Base-by-base conservation (phyloP, 2,329 filamentous ascomycete species). In the Cryphonectria radicalis region DNA sequence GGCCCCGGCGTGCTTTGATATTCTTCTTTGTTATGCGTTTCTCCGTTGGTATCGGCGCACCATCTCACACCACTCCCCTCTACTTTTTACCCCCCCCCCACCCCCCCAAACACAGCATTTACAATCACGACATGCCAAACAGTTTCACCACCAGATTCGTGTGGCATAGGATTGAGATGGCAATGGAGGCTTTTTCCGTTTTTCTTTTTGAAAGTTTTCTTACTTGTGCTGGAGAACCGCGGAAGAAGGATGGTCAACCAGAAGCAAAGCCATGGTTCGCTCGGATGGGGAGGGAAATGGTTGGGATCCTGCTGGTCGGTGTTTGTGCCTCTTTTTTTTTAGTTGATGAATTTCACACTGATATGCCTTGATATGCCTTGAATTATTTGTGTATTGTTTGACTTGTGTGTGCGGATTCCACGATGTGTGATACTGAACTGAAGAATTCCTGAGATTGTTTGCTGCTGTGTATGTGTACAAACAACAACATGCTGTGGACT, bases 291-390 rank as follows among this genome's bases (percentile, higher is more conserved):
- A 25, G 55, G 55, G 55, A 35, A 66, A 50, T 50, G 46, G 22
- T 50, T n/a, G 28, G 66, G 50, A 65, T 46, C 40, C 60, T 59
- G 66, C 32, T 25, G 43, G 55, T 53, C 53, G 62, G 63, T 63
- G 46, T 57, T 59, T 68, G 42, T 50, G 17, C 62, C 37, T 68
- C 43, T 40, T 70, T 32, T 4, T 40, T 70, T 32, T 4, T 43
- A 70, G 68, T 62, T 70, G 50, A 70, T 37, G 64, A 72, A 70
- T 65, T 22, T 11, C 1, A 67, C 68, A 70, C 53, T 67, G n/a
- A n/a, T 67, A 42, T 67, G 42, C 68, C 37, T 70, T 46, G 37
- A 66, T 25, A 5, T n/a, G 7, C 10, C 37, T 40, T 40, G 8
- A 11, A 40, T 11, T 40, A 32, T 32, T 32, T 32, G 32, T 32